These are phyloP conservation scores for Candida tetrigidarum DNA, from an alignment of 1,139 yeast genomes.

Conservation along the genomic window DNA sequence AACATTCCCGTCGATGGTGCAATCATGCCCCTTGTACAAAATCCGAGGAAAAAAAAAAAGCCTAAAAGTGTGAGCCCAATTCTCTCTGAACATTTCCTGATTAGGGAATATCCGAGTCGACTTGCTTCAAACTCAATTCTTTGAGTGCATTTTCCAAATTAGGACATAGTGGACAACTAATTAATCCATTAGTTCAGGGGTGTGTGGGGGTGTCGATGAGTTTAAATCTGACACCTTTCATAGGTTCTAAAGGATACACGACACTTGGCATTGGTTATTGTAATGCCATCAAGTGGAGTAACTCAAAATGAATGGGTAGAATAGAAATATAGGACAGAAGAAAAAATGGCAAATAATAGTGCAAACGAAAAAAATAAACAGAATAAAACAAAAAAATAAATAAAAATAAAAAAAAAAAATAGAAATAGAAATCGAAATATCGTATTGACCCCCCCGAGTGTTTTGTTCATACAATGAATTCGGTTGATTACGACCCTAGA, in stretches of 20 bases:
- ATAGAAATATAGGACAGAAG: no score
- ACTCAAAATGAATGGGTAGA: no score
- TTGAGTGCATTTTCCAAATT: not conserved
- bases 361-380: no score
- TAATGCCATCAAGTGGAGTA: no score
- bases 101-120: not conserved
- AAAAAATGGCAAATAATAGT: no score
- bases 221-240: not conserved
- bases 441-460: no score
- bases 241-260: not conserved
- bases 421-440: no score
- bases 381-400: not conserved
- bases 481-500: conserved; percentile 22
- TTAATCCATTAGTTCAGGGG: not conserved
- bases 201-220: not conserved
- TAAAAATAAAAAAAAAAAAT: conserved; percentile 3
- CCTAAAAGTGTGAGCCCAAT: not conserved
- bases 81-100: not conserved
- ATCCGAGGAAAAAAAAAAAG: not conserved
- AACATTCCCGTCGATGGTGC: not conserved
- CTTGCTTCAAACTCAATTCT: not conserved
- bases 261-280: no score
- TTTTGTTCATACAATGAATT: conserved; percentile 17
- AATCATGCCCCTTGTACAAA: not conserved
- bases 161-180: not conserved